Percentiles rank a stretch among this genome's conserved stretches.
These are phyloP conservation scores for Cucumis melo DNA, from an alignment of 306 rosid species.

Conservation along the genomic window DNA sequence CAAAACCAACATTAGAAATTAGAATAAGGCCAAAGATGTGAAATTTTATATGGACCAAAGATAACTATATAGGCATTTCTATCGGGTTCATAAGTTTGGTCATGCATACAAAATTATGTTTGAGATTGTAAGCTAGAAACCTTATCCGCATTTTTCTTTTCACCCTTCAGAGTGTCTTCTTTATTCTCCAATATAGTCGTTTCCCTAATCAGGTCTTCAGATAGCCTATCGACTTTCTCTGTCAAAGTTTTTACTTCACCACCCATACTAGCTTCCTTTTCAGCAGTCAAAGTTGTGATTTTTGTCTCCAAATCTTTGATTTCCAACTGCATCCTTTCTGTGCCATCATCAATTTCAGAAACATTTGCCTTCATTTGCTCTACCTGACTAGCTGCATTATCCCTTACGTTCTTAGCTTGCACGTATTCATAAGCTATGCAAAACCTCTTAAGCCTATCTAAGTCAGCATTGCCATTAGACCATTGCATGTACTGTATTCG, in stretches of 20 bases:
- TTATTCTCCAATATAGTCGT: conserved; percentile 51
- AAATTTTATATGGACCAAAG: not conserved
- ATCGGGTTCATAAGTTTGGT: not conserved
- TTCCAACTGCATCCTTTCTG: conserved; percentile 27
- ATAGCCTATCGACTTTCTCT: conserved; percentile 51
- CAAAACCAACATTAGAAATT: conserved; percentile 15
- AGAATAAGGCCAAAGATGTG: conserved; percentile 7
- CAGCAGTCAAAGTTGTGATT: conserved; percentile 51
- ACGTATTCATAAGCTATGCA: conserved; percentile 73
- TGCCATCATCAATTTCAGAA: conserved; percentile 42
- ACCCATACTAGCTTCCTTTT: conserved; percentile 87
- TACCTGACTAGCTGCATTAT: conserved; percentile 53
- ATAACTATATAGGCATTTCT: conserved; percentile 4
- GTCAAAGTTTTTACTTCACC: conserved; percentile 75
- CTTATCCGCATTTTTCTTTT: conserved; percentile 60
- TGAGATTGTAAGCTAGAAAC: conserved; percentile 22
- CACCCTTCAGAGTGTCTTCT: conserved; percentile 67
- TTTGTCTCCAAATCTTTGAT: conserved; percentile 65
- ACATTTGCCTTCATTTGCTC: conserved; percentile 64
- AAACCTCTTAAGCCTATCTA: conserved; percentile 79
- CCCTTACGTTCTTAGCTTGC: conserved; percentile 67
- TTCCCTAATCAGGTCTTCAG: conserved; percentile 72
- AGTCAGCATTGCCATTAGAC: conserved; percentile 93
- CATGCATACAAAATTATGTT: not conserved
- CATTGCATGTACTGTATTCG: conserved; percentile 90